Percentiles rank a stretch among this genome's conserved stretches.
These are phyloP conservation scores for Aspergillus funiculosus DNA, from an alignment of 495 filamentous ascomycete species.

Conservation along the genomic window DNA sequence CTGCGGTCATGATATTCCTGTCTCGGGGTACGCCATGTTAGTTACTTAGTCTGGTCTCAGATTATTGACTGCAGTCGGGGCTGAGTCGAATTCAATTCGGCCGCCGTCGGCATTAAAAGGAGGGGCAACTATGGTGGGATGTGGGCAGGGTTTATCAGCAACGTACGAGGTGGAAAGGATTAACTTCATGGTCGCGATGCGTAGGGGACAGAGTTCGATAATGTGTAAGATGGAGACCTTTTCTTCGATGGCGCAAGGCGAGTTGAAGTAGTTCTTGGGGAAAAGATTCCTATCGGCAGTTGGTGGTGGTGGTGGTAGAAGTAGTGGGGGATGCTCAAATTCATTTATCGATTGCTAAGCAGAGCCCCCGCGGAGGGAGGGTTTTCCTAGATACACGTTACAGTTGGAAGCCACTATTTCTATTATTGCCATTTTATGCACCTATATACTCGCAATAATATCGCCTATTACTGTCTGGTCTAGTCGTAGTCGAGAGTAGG, in stretches of 20 bases:
- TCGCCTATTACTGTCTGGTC: slow-evolving; percentile 4
- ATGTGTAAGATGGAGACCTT: too few relatives aligned
- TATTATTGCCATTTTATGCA: too few relatives aligned
- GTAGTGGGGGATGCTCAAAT: not conserved
- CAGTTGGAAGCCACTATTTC: too few relatives aligned
- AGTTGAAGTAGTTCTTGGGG: too few relatives aligned
- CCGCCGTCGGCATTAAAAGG: not conserved
- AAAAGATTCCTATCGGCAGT: too few relatives aligned
- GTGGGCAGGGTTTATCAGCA: not conserved
- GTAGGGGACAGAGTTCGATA: too few relatives aligned
- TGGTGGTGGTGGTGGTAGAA: not conserved
- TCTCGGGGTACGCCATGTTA: not conserved
- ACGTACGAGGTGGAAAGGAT: slow-evolving; percentile 83
- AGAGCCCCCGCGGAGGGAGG: slow-evolving; percentile 15
- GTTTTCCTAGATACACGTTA: too few relatives aligned
- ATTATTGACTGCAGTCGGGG: slow-evolving; percentile 1
- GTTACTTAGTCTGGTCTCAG: slow-evolving; percentile 13
- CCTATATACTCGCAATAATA: not conserved
- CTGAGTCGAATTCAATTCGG: too few relatives aligned
- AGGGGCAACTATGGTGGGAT: slow-evolving; percentile 4
- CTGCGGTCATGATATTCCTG: slow-evolving; percentile 77
- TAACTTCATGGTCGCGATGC: slow-evolving; percentile 62
- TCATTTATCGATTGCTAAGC: slow-evolving; percentile 28
- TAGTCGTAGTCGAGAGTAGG: slow-evolving; percentile 50
- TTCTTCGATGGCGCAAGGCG: too few relatives aligned